A percentile compares a stretch with the other conserved stretches of the same genome.
These are phyloP conservation scores for Umbilicus rupestris DNA, from an alignment of 164 flowering plant genomes.

Conservation along the genomic window DNA sequence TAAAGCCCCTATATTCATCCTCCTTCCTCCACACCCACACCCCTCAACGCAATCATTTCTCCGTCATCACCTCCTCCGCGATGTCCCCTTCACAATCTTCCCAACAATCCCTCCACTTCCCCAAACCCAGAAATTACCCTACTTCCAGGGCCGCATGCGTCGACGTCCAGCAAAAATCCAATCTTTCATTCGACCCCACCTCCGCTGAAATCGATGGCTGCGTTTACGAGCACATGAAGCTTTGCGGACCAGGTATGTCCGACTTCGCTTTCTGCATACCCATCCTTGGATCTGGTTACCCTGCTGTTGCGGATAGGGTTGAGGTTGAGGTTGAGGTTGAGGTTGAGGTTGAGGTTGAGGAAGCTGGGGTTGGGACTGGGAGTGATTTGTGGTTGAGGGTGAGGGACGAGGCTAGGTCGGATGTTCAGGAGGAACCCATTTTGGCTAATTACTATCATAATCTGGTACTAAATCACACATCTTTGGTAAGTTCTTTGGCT, in stretches of 20 bases:
- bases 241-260: slow-evolving; percentile 24
- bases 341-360: no score
- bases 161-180: slow-evolving; percentile 19
- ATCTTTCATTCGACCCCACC: slow-evolving; percentile 16
- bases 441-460: slow-evolving; percentile 38
- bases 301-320: background rate
- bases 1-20: slow-evolving; percentile 5
- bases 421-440: slow-evolving; percentile 46
- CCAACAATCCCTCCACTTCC: background rate
- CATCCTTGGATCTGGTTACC: slow-evolving; percentile 5
- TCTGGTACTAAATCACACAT: slow-evolving; percentile 36
- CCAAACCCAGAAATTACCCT: slow-evolving; percentile 3
- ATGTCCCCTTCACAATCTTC: slow-evolving; percentile 1
- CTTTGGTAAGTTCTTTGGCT: slow-evolving; percentile 43
- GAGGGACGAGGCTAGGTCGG: slow-evolving; percentile 39
- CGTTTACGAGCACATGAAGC: slow-evolving; percentile 14
- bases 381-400: slow-evolving; percentile 36
- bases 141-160: slow-evolving; percentile 43
- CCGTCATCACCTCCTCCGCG: background rate
- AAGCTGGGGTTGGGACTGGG: slow-evolving; percentile 5
- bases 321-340: no score
- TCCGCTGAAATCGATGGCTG: slow-evolving; percentile 24
- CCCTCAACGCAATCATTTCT: background rate
- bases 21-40: background rate
- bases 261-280: slow-evolving; percentile 30